These are phyloP conservation scores for Otatea glauca DNA, from an alignment of 176 grass and related monocot genomes.

Conservation along the genomic window DNA sequence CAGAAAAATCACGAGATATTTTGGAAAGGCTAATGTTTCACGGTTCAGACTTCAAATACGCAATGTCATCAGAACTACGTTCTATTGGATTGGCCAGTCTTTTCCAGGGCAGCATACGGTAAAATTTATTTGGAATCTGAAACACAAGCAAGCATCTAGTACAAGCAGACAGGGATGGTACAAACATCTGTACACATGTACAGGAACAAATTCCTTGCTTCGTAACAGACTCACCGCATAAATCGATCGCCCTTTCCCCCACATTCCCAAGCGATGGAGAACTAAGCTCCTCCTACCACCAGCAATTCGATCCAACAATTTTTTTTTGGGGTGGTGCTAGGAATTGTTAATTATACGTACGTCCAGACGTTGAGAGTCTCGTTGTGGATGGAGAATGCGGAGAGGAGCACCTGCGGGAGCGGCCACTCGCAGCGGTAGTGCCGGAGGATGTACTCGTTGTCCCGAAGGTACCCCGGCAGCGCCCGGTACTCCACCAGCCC, in stretches of 20 bases:
- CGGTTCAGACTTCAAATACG: background rate
- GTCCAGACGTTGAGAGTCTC: slow-evolving; percentile 96
- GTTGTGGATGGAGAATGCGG: slow-evolving; percentile 92
- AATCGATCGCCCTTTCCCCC: background rate
- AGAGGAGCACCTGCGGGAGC: slow-evolving; percentile 79
- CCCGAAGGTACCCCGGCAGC: slow-evolving; percentile 75
- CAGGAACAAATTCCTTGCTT: background rate
- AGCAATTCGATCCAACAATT: slow-evolving; percentile 1
- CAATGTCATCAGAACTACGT: background rate
- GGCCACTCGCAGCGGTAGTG: slow-evolving; percentile 91
- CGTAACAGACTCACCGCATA: background rate
- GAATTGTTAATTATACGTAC: slow-evolving; percentile 45
- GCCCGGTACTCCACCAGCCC: slow-evolving; percentile 80
- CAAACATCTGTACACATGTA: background rate
- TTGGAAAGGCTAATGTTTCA: background rate
- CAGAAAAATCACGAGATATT: background rate
- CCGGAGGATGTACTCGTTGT: slow-evolving; percentile 91
- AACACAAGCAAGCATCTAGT: background rate
- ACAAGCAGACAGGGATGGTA: background rate
- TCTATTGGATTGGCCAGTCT: background rate
- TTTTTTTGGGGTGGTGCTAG: too few species aligned
- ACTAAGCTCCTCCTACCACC: background rate
- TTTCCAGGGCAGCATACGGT: background rate
- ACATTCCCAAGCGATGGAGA: background rate
- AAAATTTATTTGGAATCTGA: background rate